phyloP scores from a whole-genome alignment of 208 protist genomes.

The Phytomonas sp. region DNA sequence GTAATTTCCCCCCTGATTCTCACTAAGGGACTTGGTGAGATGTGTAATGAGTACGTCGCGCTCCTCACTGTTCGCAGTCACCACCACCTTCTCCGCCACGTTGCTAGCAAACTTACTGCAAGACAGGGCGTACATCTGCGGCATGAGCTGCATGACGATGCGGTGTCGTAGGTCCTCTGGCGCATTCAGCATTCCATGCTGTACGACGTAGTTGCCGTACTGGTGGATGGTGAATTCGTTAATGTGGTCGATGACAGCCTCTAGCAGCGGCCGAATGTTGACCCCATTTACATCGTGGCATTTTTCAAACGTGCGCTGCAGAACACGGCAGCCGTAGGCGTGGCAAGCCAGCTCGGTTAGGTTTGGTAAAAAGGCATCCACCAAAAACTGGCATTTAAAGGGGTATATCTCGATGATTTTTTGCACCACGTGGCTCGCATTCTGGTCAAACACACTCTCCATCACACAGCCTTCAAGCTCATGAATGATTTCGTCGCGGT shows the following conservation, averaged over 20 bases:
- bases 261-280: conserved; percentile 71
- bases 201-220: conserved; percentile 99
- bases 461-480: conserved; percentile 90
- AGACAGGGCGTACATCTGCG: conserved; percentile 72
- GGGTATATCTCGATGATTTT: conserved; percentile 96
- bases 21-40: conserved; percentile 33
- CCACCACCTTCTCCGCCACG: conserved; percentile 96
- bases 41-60: conserved; percentile 72
- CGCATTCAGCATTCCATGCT: conserved; percentile 95
- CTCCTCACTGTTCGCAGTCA: conserved; percentile 61
- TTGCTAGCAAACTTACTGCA: conserved; percentile 98
- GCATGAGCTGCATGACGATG: conserved; percentile 65
- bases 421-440: conserved; percentile 99
- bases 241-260: conserved; percentile 80
- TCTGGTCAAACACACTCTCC: conserved; percentile 96
- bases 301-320: conserved; percentile 93
- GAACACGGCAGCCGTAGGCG: conserved; percentile 97
- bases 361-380: conserved; percentile 89
- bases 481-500: conserved; percentile 35
- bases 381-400: conserved; percentile 82
- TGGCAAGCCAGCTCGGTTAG: conserved; percentile 89
- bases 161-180: conserved; percentile 56
- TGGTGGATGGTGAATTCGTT: conserved; percentile 90
- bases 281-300: conserved; percentile 37
- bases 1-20: conserved; percentile 54